These are phyloP conservation scores for Aspergillus bridgeri DNA, from an alignment of 495 filamentous ascomycete species.

Conservation along the genomic window DNA sequence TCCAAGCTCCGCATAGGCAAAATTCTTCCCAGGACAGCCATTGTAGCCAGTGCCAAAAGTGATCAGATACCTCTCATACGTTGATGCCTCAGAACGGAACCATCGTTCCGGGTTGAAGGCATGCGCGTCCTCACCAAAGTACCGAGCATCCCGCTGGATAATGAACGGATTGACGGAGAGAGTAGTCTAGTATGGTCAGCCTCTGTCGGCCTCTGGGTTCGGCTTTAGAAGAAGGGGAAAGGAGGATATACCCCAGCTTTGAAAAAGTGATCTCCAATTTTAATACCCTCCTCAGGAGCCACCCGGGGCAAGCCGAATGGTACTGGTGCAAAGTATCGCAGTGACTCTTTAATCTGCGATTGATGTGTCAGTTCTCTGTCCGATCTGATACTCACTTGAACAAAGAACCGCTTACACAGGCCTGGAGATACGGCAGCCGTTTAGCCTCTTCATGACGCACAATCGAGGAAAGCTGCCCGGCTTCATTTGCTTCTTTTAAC, in stretches of 20 bases:
- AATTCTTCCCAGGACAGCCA: constrained; percentile 39
- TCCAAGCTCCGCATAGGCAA: constrained; percentile 45
- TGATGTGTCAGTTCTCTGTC: no score
- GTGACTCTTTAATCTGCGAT: constrained; percentile 52
- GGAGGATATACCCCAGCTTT: constrained; percentile 37
- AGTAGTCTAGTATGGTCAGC: no score
- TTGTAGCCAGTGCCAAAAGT: constrained; percentile 40
- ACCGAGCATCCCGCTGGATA: constrained; percentile 38
- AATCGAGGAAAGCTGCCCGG: constrained; percentile 23
- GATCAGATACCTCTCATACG: constrained; percentile 33
- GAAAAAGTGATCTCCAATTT: constrained; percentile 31
- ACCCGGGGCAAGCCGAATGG: constrained; percentile 26
- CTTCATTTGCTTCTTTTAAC: constrained; percentile 29
- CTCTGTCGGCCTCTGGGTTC: no score
- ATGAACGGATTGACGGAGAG: constrained; percentile 45
- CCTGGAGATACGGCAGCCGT: constrained; percentile 35
- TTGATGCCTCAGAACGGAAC: constrained; percentile 25
- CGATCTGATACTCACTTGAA: no score
- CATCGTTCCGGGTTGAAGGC: constrained; percentile 35
- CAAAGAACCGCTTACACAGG: constrained; percentile 28
- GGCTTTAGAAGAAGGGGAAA: no score
- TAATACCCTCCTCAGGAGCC: constrained; percentile 26
- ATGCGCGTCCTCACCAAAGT: constrained; percentile 43
- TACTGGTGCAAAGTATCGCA: constrained; percentile 40
- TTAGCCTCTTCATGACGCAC: constrained; percentile 24